Conservation (phyloP, 2,329 filamentous ascomycete species). For the Tolypocladium album region DNA sequence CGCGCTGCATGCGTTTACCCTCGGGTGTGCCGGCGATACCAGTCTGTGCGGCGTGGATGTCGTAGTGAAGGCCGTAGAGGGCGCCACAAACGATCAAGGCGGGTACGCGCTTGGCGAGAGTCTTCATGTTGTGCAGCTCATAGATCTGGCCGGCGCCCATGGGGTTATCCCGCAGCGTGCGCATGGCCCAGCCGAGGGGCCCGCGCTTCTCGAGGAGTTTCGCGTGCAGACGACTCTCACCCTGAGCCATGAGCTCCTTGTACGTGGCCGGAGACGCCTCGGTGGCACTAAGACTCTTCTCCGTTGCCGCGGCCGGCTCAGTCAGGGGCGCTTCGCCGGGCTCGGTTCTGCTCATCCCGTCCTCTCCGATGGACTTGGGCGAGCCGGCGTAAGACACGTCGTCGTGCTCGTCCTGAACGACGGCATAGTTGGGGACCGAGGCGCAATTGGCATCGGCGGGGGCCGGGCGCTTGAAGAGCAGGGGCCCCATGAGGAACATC, state of each 20-base stretch:
- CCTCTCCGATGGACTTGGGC: slow-evolving; percentile 20
- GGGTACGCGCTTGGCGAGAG: slow-evolving; percentile 53
- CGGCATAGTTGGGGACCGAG: slow-evolving; percentile 64
- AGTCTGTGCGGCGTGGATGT: slow-evolving; percentile 48
- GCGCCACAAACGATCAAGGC: slow-evolving; percentile 51
- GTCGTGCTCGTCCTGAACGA: slow-evolving; percentile 55
- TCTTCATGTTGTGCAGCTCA: slow-evolving; percentile 60
- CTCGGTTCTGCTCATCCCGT: slow-evolving; percentile 13
- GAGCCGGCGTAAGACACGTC: slow-evolving; percentile 20
- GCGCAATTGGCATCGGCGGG: slow-evolving; percentile 41
- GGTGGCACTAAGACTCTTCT: slow-evolving; percentile 28
- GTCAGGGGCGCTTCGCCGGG: slow-evolving; percentile 4
- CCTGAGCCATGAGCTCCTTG: slow-evolving; percentile 48
- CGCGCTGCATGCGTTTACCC: slow-evolving; percentile 27
- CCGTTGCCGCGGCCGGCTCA: slow-evolving; percentile 29
- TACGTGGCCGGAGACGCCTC: slow-evolving; percentile 45
- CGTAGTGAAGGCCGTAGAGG: slow-evolving; percentile 71
- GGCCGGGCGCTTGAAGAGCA: slow-evolving; percentile 49
- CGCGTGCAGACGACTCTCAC: slow-evolving; percentile 35
- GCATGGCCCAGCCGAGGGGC: slow-evolving; percentile 76
- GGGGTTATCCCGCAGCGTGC: slow-evolving; percentile 61
- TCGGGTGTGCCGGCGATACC: slow-evolving; percentile 11
- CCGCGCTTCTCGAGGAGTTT: slow-evolving; percentile 44
- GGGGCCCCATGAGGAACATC: slow-evolving; percentile 50
- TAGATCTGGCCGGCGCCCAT: slow-evolving; percentile 64